Percentiles rank a stretch among this genome's conserved stretches.
phyloP scores from a whole-genome alignment of 2,329 filamentous ascomycete species.

The Alternaria infectoria region DNA sequence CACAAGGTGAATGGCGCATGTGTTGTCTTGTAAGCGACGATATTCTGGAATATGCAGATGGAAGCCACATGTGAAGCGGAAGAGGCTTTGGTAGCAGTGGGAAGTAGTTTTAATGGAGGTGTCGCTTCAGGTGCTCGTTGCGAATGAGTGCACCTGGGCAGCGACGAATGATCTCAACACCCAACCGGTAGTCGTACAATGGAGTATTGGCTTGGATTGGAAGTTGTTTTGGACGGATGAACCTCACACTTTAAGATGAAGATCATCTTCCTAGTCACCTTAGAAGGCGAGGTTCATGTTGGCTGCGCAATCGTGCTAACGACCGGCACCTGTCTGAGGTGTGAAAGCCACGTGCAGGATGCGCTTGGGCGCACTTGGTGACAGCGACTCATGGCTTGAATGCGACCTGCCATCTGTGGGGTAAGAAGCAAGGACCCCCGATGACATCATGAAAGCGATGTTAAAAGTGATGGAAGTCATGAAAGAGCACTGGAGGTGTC shows the following conservation, averaged over 20 bases:
- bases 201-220: neutral
- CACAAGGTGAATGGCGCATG: neutral
- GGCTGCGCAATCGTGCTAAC: neutral
- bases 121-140: neutral
- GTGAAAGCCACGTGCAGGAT: neutral
- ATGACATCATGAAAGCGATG: neutral
- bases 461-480: neutral
- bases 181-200: neutral
- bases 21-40: neutral
- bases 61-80: neutral
- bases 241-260: neutral
- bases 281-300: neutral
- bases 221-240: fast-evolving
- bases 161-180: neutral
- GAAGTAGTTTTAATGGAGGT: neutral
- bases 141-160: neutral
- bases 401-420: neutral
- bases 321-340: neutral
- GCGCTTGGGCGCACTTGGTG: neutral
- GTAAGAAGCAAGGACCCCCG: neutral
- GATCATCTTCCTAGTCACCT: neutral
- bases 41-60: neutral
- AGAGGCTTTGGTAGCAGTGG: neutral
- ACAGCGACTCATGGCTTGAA: neutral
- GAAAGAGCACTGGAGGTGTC: neutral